A percentile compares a stretch with the other conserved stretches of the same genome.
phyloP scores from a whole-genome alignment of 176 grass and related monocot genomes.

The Aegilops umbellulata region DNA sequence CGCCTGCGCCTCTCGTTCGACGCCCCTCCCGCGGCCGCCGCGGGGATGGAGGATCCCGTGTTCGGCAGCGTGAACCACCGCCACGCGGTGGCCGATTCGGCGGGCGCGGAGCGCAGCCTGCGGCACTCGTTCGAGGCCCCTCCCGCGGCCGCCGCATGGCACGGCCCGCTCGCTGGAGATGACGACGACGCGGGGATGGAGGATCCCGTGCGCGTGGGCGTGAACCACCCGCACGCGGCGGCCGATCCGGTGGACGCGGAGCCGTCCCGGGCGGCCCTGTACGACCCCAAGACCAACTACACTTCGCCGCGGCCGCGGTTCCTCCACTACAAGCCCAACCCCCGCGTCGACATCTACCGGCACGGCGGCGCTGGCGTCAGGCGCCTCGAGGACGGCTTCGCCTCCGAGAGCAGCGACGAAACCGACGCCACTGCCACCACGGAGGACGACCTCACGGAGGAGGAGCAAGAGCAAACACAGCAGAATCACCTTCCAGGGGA shows the following conservation, averaged over 20 bases:
- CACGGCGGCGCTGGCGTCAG: slow-evolving; percentile 4
- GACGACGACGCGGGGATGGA: neutral
- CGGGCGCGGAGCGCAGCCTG: neutral
- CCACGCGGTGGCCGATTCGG: neutral
- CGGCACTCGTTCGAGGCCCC: slow-evolving; percentile 28
- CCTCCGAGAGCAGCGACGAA: slow-evolving; percentile 58
- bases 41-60: neutral
- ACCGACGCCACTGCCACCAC: slow-evolving; percentile 8
- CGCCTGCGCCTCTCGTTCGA: slow-evolving; percentile 33
- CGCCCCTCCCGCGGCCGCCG: neutral
- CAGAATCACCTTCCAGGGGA: neutral
- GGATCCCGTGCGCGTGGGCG: neutral
- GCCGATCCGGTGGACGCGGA: slow-evolving; percentile 16
- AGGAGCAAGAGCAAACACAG: slow-evolving; percentile 25
- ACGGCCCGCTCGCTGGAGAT: neutral
- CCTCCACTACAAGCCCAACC: slow-evolving; percentile 79
- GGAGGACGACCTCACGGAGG: slow-evolving; percentile 4
- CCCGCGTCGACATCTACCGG: slow-evolving; percentile 39
- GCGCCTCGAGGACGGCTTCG: slow-evolving; percentile 57
- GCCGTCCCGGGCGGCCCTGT: slow-evolving; percentile 36
- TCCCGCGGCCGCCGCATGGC: neutral
- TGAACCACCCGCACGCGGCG: neutral
- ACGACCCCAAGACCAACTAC: slow-evolving; percentile 88
- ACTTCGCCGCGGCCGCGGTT: slow-evolving; percentile 86
- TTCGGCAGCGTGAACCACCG: neutral